Base-by-base conservation (phyloP, 768 basidiomycete genomes). In the Clitopilus passeckerianus region DNA sequence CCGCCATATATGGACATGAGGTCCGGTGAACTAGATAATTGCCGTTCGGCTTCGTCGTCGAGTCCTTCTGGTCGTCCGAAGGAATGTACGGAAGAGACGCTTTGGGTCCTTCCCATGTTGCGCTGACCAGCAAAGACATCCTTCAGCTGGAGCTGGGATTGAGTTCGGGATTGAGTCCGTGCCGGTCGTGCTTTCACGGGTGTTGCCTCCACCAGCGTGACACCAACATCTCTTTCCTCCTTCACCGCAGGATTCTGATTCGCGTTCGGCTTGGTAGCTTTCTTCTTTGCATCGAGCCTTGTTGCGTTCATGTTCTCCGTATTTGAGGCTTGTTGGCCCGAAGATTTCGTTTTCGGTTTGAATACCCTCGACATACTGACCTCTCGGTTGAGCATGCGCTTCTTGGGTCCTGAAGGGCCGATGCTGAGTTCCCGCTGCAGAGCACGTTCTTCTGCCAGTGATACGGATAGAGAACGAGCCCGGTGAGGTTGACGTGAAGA, bases 321-420 rank as follows among this genome's bases (percentile, higher is more conserved):
- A 65, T 62, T 60, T 59, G 37, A 6, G 54, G 59, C 62, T 66
- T 59, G 37, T 54, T 7, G 57, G 18, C 56, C 54, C 53, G 64
- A 59, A 7, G 59, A 61, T 59, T 64, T 79, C 58, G 72, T 72
- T 52, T 77, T 77, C 23, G 74, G 73, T 66, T 85, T 89, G 72
- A 90, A 90, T 22, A 73, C 80, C 33, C 88, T 80, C 16, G 85
- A 85, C 90, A 91, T 92, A 71, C 87, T 91, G 62, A 91, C 77
- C 67, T 91, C 89, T 33, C 87, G 80, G 59, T 78, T 85, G n/a
- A 90, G 71, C 0, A 81, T 72, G 9, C 81, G 78, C 61, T 82
- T 83, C 66, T 83, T 83, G 22, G 61, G 50, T 14, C 70, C 68
- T 1, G 67, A 68, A n/a, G 71, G 66, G 0, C 69, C 69, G 27